Conservation (phyloP, 805 yeast species). For the Sugiyamaella floridensis region DNA sequence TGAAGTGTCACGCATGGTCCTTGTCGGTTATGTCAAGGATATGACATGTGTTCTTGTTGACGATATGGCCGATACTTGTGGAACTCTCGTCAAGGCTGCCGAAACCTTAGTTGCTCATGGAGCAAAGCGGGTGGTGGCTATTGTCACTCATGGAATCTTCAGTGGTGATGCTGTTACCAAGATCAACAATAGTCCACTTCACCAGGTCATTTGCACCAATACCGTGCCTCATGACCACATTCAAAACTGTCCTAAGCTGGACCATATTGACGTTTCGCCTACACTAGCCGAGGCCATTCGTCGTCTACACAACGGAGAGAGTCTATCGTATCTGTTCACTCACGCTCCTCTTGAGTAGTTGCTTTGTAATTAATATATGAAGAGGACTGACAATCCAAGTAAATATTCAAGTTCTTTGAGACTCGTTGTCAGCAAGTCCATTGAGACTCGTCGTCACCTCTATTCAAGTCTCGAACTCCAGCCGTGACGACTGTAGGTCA, state of each 20-base stretch:
- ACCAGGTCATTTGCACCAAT: conserved; percentile 81
- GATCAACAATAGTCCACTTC: conserved; percentile 59
- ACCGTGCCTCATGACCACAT: conserved; percentile 78
- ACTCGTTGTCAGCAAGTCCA: no score
- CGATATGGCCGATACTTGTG: conserved; percentile 99
- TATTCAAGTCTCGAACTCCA: no score
- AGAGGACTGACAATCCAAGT: no score
- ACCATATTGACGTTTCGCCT: conserved; percentile 76
- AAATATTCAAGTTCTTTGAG: no score
- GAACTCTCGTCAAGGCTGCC: conserved; percentile 92
- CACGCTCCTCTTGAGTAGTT: conserved; percentile 43
- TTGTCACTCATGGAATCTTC: conserved; percentile 93
- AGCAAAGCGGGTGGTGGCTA: conserved; percentile 81
- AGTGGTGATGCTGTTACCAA: conserved; percentile 76
- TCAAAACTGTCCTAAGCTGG: conserved; percentile 61
- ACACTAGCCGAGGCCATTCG: conserved; percentile 90
- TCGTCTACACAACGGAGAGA: conserved; percentile 93
- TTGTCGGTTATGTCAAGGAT: conserved; percentile 87
- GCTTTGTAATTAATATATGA: neutral
- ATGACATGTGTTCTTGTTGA: conserved; percentile 83
- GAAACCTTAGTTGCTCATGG: conserved; percentile 74
- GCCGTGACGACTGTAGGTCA: no score
- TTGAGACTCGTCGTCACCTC: no score
- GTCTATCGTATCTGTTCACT: conserved; percentile 78
- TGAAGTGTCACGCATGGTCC: conserved; percentile 90